Evolutionary conservation across 306 rosid genomes (phyloP).

Genomic region (Prunus padus): DNA sequence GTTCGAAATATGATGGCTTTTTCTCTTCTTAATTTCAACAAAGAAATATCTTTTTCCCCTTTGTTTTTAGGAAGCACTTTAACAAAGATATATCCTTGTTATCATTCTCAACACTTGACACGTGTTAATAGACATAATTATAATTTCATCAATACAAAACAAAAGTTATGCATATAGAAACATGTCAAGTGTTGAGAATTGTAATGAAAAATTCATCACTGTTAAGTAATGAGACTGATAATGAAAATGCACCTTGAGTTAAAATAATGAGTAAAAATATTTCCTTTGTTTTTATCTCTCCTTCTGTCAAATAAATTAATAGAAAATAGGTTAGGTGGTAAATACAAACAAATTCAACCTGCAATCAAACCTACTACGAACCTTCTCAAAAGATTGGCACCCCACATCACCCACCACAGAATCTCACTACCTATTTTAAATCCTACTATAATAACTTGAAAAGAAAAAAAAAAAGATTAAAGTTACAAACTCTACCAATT

Average conservation of each 20-base stretch:
- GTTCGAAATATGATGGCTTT: slow-evolving; percentile 21
- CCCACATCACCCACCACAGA: background rate
- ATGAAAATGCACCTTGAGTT: no score
- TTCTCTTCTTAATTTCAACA: slow-evolving; percentile 36
- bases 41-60: slow-evolving; percentile 30
- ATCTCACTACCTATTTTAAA: background rate
- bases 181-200: no score
- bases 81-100: no score
- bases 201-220: no score
- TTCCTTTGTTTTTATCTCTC: slow-evolving; percentile 20
- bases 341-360: slow-evolving; percentile 24
- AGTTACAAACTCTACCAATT: background rate
- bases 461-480: background rate
- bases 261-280: no score
- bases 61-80: no score
- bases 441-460: background rate
- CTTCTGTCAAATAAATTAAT: slow-evolving; percentile 29
- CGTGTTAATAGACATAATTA: no score
- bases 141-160: no score
- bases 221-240: no score
- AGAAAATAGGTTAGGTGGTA: slow-evolving; percentile 35
- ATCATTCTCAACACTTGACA: no score
- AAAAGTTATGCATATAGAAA: no score
- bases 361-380: slow-evolving; percentile 25
- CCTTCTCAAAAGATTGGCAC: slow-evolving; percentile 23